A percentile compares a stretch with the other conserved stretches of the same genome.
These are phyloP conservation scores for Phaeotremella fagi DNA, from an alignment of 768 basidiomycete species.

Conservation along the genomic window DNA sequence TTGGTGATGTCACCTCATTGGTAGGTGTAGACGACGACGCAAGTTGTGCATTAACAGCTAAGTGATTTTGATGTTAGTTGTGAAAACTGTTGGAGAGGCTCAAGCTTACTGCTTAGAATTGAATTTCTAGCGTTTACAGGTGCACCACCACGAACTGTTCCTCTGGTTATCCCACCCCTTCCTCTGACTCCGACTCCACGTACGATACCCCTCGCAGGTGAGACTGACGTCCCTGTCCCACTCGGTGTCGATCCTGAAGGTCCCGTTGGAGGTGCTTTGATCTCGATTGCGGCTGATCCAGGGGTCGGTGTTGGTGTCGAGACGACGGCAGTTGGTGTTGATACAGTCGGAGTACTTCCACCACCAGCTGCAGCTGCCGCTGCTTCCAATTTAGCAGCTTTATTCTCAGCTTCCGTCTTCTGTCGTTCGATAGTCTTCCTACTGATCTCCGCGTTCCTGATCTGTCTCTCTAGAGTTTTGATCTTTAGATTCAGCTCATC, in stretches of 20 bases:
- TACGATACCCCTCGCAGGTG: neutral
- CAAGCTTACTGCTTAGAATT: constrained; percentile 28
- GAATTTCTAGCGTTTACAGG: constrained; percentile 11
- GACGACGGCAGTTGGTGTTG: neutral
- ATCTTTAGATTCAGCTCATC: constrained; percentile 29
- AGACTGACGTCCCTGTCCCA: constrained; percentile 1
- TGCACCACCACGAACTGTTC: constrained; percentile 15
- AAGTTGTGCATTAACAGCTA: constrained; percentile 40
- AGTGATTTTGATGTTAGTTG: neutral
- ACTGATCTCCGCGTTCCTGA: constrained; percentile 35
- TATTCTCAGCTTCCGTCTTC: constrained; percentile 29
- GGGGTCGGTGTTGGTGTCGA: neutral
- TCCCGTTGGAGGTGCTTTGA: constrained; percentile 1
- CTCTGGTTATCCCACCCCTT: constrained; percentile 14
- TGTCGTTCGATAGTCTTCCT: constrained; percentile 39
- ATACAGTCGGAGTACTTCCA: no score
- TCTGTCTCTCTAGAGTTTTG: constrained; percentile 32
- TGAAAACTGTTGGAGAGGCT: neutral
- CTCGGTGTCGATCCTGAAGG: constrained; percentile 8
- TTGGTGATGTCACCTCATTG: constrained; percentile 12
- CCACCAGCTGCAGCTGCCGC: constrained; percentile 7
- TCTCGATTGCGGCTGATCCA: neutral
- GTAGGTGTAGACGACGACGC: constrained; percentile 8
- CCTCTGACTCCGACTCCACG: constrained; percentile 12
- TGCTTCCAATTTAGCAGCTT: constrained; percentile 29